Base-by-base conservation (phyloP, 345 rosid genomes). In the Excoecaria cochinchinensis region DNA sequence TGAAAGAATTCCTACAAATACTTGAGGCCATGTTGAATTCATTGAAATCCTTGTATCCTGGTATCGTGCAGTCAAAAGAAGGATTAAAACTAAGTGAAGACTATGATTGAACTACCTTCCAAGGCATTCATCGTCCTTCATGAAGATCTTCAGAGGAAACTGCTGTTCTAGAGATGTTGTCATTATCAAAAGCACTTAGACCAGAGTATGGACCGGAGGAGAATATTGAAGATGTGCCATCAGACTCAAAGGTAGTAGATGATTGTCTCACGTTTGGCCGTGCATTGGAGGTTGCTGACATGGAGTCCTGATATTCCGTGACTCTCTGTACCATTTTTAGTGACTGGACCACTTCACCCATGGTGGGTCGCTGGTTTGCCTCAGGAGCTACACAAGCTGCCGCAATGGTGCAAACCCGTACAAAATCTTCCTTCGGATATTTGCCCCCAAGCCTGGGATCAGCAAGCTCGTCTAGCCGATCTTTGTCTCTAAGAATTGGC, bases 341-440 rank as follows among this genome's bases (percentile, higher is more conserved):
- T n/a, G 99, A 95, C 80, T 95, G 99, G 17, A 95, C 98, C 74
- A 95, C 99, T 90, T 95, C 98, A 1, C 99, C 99, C 98, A 93
- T 95, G 15, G 98, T 89, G 22, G 99, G 99, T 80, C 99, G 84
- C 75, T 93, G 98, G 84, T 78, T 95, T 5, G 98, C 93, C 81
- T 95, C 98, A 3, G 98, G 94, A 59, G 99, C 90, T 62, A 95
- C 99, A 77, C 99, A 95, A 69, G 98, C 99, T 19, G 99, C 98
- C 6, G 98, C 98, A 55, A 95, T 91, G 50, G 99, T 95, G 89
- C 99, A 93, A 22, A 95, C 98, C 67, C 97, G 85, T 14, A 89
- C 36, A 74, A 90, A 95, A 84, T 93, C 99, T 82, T 93, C 99
- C 85, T 90, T 93, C 0, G 97, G 96, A 81, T 91, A 93, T 78